phyloP scores from a whole-genome alignment of 768 basidiomycete genomes.

The Ramaria sp. region DNA sequence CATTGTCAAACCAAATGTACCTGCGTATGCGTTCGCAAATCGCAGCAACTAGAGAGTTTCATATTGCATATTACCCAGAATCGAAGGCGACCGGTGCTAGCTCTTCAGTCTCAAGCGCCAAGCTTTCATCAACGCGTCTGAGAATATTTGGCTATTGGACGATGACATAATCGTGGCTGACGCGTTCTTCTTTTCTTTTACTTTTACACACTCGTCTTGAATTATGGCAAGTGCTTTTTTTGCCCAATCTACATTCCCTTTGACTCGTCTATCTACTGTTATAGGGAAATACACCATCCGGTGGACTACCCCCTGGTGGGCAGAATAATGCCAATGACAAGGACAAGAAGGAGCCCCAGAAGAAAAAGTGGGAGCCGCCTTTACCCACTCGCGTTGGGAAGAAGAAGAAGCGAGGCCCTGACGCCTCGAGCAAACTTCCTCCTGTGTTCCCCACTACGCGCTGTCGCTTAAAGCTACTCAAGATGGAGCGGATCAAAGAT shows the following conservation, averaged over 20 bases:
- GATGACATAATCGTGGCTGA: not conserved
- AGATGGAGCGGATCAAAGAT: constrained; percentile 97
- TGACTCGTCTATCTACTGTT: too few species aligned
- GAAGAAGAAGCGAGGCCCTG: constrained; percentile 90
- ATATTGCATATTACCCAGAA: too few species aligned
- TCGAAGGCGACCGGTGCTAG: too few species aligned
- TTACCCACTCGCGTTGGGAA: constrained; percentile 94
- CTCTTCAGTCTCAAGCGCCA: too few species aligned
- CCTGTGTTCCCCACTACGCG: constrained; percentile 90
- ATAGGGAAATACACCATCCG: constrained; percentile 73
- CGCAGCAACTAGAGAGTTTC: too few species aligned
- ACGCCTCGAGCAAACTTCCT: constrained; percentile 83
- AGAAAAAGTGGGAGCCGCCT: constrained; percentile 99
- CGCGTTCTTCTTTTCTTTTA: not conserved
- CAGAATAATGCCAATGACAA: constrained; percentile 39
- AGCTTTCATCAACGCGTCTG: too few species aligned
- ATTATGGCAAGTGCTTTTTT: not conserved
- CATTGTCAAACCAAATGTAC: too few species aligned
- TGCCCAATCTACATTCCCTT: not conserved
- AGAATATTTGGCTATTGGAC: not conserved
- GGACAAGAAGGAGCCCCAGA: constrained; percentile 42
- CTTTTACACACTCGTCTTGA: not conserved
- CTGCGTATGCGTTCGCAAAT: too few species aligned
- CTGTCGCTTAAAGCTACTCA: constrained; percentile 89
- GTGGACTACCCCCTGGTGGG: constrained; percentile 26